Evolutionary conservation across 2,329 filamentous ascomycete genomes (phyloP).

Genomic region (Aspergillus tanneri): DNA sequence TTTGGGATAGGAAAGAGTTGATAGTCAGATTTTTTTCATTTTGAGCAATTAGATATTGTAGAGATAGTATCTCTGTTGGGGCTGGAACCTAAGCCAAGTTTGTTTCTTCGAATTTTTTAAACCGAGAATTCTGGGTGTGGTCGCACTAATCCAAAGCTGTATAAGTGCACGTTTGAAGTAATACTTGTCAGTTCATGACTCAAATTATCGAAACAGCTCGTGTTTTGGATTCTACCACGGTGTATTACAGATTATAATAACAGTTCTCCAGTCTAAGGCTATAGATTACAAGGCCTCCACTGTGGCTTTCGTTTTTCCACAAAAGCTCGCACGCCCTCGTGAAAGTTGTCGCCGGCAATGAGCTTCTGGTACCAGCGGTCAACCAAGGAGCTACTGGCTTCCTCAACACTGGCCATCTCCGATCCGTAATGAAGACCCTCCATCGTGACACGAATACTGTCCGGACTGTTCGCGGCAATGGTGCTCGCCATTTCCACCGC

Average conservation of each 20-base stretch:
- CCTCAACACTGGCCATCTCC: slow-evolving; percentile 66
- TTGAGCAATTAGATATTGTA: no score
- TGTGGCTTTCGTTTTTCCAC: slow-evolving; percentile 68
- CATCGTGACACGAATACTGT: slow-evolving; percentile 68
- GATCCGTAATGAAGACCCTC: slow-evolving; percentile 68
- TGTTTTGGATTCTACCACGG: no score
- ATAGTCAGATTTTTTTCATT: no score
- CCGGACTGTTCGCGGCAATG: slow-evolving; percentile 67
- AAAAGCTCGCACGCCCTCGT: slow-evolving; percentile 71
- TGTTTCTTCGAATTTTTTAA: no score
- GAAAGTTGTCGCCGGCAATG: slow-evolving; percentile 66
- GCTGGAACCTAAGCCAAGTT: no score
- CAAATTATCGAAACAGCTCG: no score
- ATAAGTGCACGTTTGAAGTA: no score
- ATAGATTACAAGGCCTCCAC: slow-evolving; percentile 51
- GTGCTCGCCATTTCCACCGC: slow-evolving; percentile 59
- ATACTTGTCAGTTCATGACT: no score
- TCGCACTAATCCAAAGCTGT: no score
- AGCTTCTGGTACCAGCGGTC: slow-evolving; percentile 60
- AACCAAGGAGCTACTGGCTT: slow-evolving; percentile 57
- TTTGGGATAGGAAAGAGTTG: no score
- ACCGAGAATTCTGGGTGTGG: no score
- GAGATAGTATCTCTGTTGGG: no score
- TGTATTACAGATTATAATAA: not conserved
- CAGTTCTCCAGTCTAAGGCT: not conserved